A percentile compares a stretch with the other conserved stretches of the same genome.
Evolutionary conservation across 2,329 filamentous ascomycete species (phyloP).

Genomic region (Exophiala sideris): DNA sequence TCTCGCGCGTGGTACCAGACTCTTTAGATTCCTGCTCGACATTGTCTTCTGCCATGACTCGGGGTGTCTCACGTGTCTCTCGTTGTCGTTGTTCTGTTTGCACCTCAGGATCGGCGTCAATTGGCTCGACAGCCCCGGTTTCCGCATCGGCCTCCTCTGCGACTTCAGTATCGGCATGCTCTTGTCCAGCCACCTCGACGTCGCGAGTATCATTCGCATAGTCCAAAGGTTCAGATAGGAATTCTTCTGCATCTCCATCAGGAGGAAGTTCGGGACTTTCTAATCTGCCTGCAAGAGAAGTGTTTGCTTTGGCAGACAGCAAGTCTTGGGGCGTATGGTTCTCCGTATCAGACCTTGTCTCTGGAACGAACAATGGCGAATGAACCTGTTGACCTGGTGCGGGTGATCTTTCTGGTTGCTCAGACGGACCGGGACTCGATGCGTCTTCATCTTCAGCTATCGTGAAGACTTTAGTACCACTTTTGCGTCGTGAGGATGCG

Average conservation of each 20-base stretch:
- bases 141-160: too few species aligned
- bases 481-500: constrained; percentile 6
- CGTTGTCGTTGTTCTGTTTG: too few species aligned
- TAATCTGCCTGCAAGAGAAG: too few species aligned
- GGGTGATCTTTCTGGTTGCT: background rate
- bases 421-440: background rate
- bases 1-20: too few species aligned
- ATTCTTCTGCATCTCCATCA: too few species aligned
- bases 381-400: background rate
- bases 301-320: too few species aligned
- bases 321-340: background rate
- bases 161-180: too few species aligned
- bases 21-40: too few species aligned
- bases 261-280: too few species aligned
- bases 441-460: constrained; percentile 16
- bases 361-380: constrained; percentile 11
- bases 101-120: background rate
- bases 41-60: background rate
- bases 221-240: too few species aligned
- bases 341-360: constrained; percentile 8
- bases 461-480: constrained; percentile 4
- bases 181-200: too few species aligned
- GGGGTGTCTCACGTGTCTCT: background rate
- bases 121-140: background rate
- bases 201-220: too few species aligned